These are phyloP conservation scores for Podospora comata DNA, from an alignment of 495 filamentous ascomycete species.

Conservation along the genomic window DNA sequence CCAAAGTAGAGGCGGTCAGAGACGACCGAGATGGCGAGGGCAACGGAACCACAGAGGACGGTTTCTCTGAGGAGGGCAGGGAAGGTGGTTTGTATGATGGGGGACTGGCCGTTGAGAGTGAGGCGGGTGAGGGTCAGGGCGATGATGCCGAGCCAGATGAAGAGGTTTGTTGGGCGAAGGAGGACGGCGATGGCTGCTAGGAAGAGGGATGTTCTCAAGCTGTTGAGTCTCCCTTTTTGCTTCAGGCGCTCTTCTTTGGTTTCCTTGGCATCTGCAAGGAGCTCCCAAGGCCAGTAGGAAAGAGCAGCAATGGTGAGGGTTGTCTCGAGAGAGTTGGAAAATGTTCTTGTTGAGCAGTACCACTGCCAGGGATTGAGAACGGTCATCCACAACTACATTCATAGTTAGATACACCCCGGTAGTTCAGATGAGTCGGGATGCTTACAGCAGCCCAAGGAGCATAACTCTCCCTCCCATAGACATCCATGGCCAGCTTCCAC, in stretches of 20 bases:
- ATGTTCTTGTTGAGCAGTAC: conserved; percentile 88
- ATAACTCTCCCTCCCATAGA: conserved; percentile 65
- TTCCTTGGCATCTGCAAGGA: conserved; percentile 39
- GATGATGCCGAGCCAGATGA: conserved; percentile 71
- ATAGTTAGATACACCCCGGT: background rate
- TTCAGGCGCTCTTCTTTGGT: conserved; percentile 23
- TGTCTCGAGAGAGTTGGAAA: conserved; percentile 92
- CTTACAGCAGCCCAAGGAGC: conserved; percentile 57
- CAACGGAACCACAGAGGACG: conserved; percentile 61
- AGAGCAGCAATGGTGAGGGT: conserved; percentile 78
- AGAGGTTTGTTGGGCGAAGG: conserved; percentile 81
- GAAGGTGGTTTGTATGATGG: conserved; percentile 44
- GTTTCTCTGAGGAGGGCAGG: conserved; percentile 59
- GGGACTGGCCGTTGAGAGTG: conserved; percentile 36
- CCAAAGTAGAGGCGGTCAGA: conserved; percentile 81
- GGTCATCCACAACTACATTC: conserved; percentile 55
- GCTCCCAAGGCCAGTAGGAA: conserved; percentile 80
- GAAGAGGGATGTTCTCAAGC: conserved; percentile 65
- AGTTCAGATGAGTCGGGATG: conserved; percentile 36
- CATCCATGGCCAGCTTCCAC: conserved; percentile 71
- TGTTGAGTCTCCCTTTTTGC: conserved; percentile 35
- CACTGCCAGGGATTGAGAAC: conserved; percentile 91
- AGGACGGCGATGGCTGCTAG: conserved; percentile 82
- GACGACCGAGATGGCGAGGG: conserved; percentile 60
- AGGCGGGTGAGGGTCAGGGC: conserved; percentile 44